Evolutionary conservation across 352 stramenopile species (phyloP), one percentile per base, ranked within the genome.

Genomic region (Phytophthora cactorum): DNA sequence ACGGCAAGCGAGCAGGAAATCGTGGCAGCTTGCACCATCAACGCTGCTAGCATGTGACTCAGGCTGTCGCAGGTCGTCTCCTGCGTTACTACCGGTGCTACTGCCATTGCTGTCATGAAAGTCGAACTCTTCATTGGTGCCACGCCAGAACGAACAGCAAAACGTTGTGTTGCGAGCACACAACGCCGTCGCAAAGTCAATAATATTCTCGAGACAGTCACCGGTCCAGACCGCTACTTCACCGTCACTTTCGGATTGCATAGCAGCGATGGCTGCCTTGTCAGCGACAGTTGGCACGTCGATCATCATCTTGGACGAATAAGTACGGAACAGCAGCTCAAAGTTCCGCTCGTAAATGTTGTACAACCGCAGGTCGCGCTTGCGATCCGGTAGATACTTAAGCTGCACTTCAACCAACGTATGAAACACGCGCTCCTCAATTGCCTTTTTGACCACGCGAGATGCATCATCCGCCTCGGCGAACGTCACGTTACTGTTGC

Each of bases 251-350:
- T 93, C 83, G 0, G 82, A 76, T 64, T 92, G 81, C 78, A 92
- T 87, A 51, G 82, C 83, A 32, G 81, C 70, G 31, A 92, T 55
- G 10, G 77, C 79, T 4, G 76, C 78, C 63, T 92, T 87, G 59
- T 93, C 86, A 29, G 83, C 82, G 11, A 92, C 45, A 3, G 86
- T 93, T 15, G 86, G 86, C 44, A 93, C 82, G 50, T 91, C 82
- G n/a, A 92, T 80, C 82, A 93, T 89, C 38, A 94, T 73, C 50
- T 83, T 84, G 27, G 84, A 91, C 34, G 84, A 90, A 63, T 92
- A 94, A 28, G 75, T 84, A 47, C 84, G 69, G 28, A 92, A 85
- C 27, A 94, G 41, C 32, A 88, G 69, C 71, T 94, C 79, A 51
- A 92, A 84, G 25, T 86, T 86, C 31, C 70, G 69, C 54, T 94